Evolutionary conservation across 2,329 filamentous ascomycete genomes (phyloP), one percentile per base, ranked within the genome.

Genomic region (Hypoxylon sp.): DNA sequence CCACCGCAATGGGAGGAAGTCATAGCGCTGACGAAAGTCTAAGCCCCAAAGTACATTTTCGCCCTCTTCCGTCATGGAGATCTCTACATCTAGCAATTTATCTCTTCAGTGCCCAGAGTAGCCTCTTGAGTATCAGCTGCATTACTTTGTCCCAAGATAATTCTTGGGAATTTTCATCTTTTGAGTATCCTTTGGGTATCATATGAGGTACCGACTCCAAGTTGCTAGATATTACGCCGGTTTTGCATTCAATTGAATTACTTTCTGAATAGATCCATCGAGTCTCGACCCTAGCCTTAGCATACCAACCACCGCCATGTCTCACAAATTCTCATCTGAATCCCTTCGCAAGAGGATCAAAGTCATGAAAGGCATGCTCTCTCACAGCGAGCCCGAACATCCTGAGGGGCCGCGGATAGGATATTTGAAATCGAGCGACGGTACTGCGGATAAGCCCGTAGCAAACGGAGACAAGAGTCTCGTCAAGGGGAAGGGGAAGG

Each of bases 281-380:
- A 21, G 21, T 4, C 46, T 32, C 19, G 19, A 58, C 32, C 13
- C 30, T 30, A 28, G 21, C 41, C 28, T 10, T 7, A 41, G 36
- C 11, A 19, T 53, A 45, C 23, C 17, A 10, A n/a, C 21, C 30
- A 7, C 43, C 32, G 13, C 5, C 49, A 67, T 63, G 60, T 60
- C 60, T 25, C 17, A 36, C 7, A 55, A 28, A 19, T 46, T 61
- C 30, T 17, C 43, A n/a, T 36, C 60, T 3, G 45, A 55, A 1
- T 61, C 65, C 7, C 10, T 68, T 28, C 65, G 65, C 50, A 58
- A 62, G 58, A 65, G 30, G 38, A 11, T 68, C 6, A 68, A 55
- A 36, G 14, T 17, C 6, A 23, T 62, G n/a, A 68, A 28, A 19
- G 6, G 19, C 3, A 61, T 10, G 34, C 19, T 66, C 36, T 52